Percentiles rank a stretch among this genome's conserved stretches.
Conservation (phyloP, 306 rosid genomes). For the Vachellia pachyceras region DNA sequence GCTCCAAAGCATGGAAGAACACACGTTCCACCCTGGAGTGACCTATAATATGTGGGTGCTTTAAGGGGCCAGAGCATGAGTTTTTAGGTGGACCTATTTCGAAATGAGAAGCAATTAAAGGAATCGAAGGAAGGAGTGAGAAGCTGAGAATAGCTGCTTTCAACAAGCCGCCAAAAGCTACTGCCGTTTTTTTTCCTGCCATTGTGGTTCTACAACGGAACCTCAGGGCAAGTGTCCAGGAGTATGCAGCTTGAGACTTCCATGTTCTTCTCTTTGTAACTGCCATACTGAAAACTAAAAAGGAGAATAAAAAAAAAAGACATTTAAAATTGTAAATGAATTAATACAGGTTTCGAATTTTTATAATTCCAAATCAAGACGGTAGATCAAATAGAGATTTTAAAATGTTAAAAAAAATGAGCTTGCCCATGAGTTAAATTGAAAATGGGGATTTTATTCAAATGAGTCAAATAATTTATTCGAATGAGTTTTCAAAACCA, state of each 20-base stretch:
- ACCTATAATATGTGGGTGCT: not conserved
- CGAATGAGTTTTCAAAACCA: too few relatives aligned
- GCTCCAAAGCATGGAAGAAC: constrained; percentile 7
- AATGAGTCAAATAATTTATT: too few relatives aligned
- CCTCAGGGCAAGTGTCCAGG: not conserved
- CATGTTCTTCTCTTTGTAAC: not conserved
- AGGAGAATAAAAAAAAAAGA: too few relatives aligned
- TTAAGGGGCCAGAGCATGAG: not conserved
- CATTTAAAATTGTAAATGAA: too few relatives aligned
- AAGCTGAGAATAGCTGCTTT: not conserved
- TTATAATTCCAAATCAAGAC: too few relatives aligned
- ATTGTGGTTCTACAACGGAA: not conserved
- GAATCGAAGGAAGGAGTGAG: not conserved
- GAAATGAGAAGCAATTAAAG: constrained; percentile 16
- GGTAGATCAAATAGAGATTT: too few relatives aligned
- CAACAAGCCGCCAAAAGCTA: constrained; percentile 22
- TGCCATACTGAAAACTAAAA: not conserved
- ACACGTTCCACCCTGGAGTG: not conserved
- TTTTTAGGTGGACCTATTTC: not conserved
- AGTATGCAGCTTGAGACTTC: not conserved
- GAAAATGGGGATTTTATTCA: too few relatives aligned
- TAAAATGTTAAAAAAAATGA: too few relatives aligned
- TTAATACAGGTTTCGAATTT: too few relatives aligned
- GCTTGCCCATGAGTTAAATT: too few relatives aligned
- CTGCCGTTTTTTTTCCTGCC: constrained; percentile 15